These are phyloP conservation scores for Tripterygium wilfordii DNA, from an alignment of 177 flowering plant genomes.

Conservation along the genomic window DNA sequence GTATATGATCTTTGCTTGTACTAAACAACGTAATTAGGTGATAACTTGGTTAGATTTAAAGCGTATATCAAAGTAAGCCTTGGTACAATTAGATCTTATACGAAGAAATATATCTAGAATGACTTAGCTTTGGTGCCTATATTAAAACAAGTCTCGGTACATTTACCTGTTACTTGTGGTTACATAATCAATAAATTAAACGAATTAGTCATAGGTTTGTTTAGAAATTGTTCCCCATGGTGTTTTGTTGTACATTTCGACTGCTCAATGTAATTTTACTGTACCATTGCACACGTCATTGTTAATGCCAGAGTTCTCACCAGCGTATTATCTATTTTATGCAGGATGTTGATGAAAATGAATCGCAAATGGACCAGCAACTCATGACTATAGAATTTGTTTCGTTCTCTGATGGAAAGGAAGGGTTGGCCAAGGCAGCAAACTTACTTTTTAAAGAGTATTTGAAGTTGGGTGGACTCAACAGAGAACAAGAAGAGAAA, in stretches of 20 bases:
- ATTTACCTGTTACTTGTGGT: too few relatives aligned
- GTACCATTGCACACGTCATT: background rate
- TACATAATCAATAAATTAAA: too few relatives aligned
- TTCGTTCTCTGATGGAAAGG: constrained; percentile 75
- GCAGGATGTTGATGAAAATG: constrained; percentile 40
- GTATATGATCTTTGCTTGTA: too few relatives aligned
- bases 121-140: too few relatives aligned
- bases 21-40: too few relatives aligned
- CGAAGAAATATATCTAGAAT: background rate
- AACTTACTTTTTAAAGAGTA: constrained; percentile 48
- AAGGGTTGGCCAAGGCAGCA: constrained; percentile 76
- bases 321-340: constrained; percentile 2
- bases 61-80: too few relatives aligned
- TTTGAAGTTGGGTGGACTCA: constrained; percentile 20
- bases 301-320: background rate
- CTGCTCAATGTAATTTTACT: background rate
- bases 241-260: too few relatives aligned
- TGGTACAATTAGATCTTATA: too few relatives aligned
- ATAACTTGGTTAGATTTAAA: too few relatives aligned
- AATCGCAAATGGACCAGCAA: constrained; percentile 14
- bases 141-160: too few relatives aligned
- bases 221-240: too few relatives aligned
- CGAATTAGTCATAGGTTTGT: too few relatives aligned
- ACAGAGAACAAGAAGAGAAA: constrained; percentile 21
- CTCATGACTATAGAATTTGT: constrained; percentile 53